Base-by-base conservation (phyloP, 306 rosid genomes). In the Castanospermum australe region DNA sequence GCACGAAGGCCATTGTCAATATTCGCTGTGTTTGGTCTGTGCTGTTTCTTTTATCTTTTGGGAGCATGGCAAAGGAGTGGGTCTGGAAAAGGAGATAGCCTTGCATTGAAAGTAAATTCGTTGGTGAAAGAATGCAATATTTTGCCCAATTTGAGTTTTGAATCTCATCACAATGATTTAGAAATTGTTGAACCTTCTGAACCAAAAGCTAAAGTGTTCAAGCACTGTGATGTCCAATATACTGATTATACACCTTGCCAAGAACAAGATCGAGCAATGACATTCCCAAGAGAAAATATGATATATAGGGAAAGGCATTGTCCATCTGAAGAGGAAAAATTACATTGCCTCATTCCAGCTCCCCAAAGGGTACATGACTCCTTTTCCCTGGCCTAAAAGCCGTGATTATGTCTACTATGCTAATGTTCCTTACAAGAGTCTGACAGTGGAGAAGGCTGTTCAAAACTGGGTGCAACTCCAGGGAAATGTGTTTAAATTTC, bases 31-130 rank as follows among this genome's bases (percentile, higher is more conserved):
- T 86, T 96, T 77, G 92, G 83, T 68, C 82, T 96, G 11, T 93
- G 99, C 84, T 89, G 94, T 77, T 89, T 90, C 88, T 96, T 90
- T 82, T 96, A 96, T 86, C 95, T 96, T 82, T 84, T 96, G 88
- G 99, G 99, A 78, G 90, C 97, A 84, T 96, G 98, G 99, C 94
- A 93, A 77, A 91, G 85, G 88, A 90, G 93, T 70, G 96, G 99
- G 4, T 89, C 86, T 42, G 98, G 99, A 59, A 93, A 93, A 79
- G 91, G 91, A 47, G 99, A 95, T 67, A 83, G 76, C 67, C 87
- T 95, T 85, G 86, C 94, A 11, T 82, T 87, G 77, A 83, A 84
- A 81, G 83, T 91, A 33, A 88, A 89, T 57, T 89, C 84, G 81
- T 73, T 83, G 81, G 79, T 83, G 79, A 74, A 93, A 18, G 96